Evolutionary conservation across 2,329 filamentous ascomycete species (phyloP).

Genomic region (Huntiella savannae): DNA sequence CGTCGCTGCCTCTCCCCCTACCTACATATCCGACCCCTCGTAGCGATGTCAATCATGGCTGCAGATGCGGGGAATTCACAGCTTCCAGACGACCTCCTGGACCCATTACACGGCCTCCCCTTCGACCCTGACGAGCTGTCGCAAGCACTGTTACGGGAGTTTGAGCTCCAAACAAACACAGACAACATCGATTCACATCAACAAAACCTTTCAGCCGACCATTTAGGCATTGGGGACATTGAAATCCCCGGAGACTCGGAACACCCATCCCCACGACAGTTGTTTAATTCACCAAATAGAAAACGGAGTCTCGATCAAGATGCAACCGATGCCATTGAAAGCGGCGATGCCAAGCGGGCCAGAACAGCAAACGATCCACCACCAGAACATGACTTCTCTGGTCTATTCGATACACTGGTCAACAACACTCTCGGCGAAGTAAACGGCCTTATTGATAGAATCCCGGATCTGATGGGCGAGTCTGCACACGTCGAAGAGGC

Average conservation of each 20-base stretch:
- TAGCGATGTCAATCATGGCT: slow-evolving; percentile 7
- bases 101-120: slow-evolving; percentile 5
- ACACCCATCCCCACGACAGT: background rate
- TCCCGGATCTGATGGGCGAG: slow-evolving; percentile 13
- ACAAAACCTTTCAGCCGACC: background rate
- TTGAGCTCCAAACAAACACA: slow-evolving; percentile 6
- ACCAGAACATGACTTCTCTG: slow-evolving; percentile 3
- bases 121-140: slow-evolving; percentile 10
- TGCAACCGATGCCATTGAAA: background rate
- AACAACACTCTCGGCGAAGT: slow-evolving; percentile 24
- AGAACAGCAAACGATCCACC: slow-evolving; percentile 5
- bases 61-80: slow-evolving; percentile 7
- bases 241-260: background rate
- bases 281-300: slow-evolving; percentile 2
- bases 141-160: slow-evolving; percentile 11
- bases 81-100: slow-evolving; percentile 2
- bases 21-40: background rate
- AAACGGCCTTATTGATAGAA: slow-evolving; percentile 20
- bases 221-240: too few species aligned
- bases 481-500: background rate
- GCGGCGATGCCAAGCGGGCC: slow-evolving; percentile 10
- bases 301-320: slow-evolving; percentile 8
- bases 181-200: background rate
- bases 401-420: slow-evolving; percentile 16
- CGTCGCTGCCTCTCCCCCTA: background rate